Base-by-base conservation (phyloP, 2,329 filamentous ascomycete species). In the Cercospora citrullina region DNA sequence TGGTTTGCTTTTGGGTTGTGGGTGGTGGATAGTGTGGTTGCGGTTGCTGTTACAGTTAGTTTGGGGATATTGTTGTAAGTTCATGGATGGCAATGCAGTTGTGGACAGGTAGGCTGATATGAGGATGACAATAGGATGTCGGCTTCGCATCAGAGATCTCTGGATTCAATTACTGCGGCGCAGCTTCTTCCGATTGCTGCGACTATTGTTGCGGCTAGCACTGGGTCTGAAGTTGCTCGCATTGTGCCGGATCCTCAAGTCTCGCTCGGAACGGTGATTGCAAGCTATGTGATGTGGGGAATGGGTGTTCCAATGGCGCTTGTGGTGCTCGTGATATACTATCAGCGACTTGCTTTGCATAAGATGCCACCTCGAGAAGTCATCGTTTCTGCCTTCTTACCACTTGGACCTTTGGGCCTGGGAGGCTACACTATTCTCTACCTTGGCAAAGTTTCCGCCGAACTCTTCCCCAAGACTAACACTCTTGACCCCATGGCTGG, bases 221-320 rank as follows among this genome's bases (percentile, higher is more conserved):
- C 86, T 0, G 90, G 90, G 6, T 87, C 85, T 16, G 80, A 89
- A 61, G 81, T 91, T 1, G 88, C 90, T 7, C 82, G 83, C 18
- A 81, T 85, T 7, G 81, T 92, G 0, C 83, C 84, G 1, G 16
- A 88, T 71, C 78, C 79, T 1, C 76, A 82, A 14, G 83, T 88
- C 71, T 87, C 87, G 4, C 76, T 90, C 21, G 85, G 84, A 42
- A 92, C 90, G 0, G 74, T 92, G 23, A 79, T 91, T n/a, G 82
- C 82, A 16, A 88, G 84, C 3, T 92, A 91, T 75, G 80, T 91
- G 16, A 85, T 92, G 71, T 91, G 88, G 88, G 89, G 89, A 0
- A 86, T 87, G 66, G 87, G 88, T 4, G 83, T 84, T 2, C 86
- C 85, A 0, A 78, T 92, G 61, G 86, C 89, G 1, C 84, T 89